phyloP scores from a whole-genome alignment of 2,329 filamentous ascomycete species.

The Septoria petroselini region DNA sequence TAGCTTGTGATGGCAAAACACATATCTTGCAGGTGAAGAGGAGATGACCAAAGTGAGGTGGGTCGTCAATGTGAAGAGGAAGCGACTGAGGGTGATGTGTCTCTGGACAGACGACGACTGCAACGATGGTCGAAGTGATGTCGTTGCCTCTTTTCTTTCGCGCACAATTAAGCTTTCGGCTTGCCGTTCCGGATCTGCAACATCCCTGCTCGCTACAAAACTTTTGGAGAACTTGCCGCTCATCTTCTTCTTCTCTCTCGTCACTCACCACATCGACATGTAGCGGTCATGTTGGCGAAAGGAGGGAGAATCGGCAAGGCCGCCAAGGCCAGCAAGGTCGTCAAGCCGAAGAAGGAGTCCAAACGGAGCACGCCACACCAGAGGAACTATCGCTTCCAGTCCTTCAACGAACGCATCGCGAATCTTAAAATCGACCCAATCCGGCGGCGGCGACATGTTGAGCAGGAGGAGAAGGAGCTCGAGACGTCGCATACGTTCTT shows the following conservation, averaged over 20 bases:
- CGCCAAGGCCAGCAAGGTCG: slow-evolving; percentile 35
- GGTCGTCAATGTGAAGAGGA: no score
- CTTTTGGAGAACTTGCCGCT: no score
- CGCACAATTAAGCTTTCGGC: slow-evolving; percentile 10
- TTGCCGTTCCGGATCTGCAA: neutral
- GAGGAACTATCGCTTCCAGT: slow-evolving; percentile 85
- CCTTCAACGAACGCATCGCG: slow-evolving; percentile 83
- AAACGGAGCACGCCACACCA: slow-evolving; percentile 67
- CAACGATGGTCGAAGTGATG: neutral
- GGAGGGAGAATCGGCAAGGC: slow-evolving; percentile 37
- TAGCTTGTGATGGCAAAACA: slow-evolving; percentile 2
- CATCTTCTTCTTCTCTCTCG: no score
- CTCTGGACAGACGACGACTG: no score
- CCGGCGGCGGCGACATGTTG: slow-evolving; percentile 66
- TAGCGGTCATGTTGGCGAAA: slow-evolving; percentile 44
- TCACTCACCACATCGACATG: slow-evolving; percentile 16
- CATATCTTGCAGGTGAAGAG: slow-evolving; percentile 6
- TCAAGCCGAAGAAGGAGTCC: slow-evolving; percentile 60
- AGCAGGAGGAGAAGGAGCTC: slow-evolving; percentile 70
- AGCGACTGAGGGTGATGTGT: no score
- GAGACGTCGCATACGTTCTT: slow-evolving; percentile 84
- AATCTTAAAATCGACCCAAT: slow-evolving; percentile 93
- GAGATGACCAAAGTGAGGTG: neutral
- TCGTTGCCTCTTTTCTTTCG: neutral
- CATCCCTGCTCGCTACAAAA: slow-evolving; percentile 3